Evolutionary conservation across 768 basidiomycete genomes (phyloP).

Genomic region (Psilocybe azurescens): DNA sequence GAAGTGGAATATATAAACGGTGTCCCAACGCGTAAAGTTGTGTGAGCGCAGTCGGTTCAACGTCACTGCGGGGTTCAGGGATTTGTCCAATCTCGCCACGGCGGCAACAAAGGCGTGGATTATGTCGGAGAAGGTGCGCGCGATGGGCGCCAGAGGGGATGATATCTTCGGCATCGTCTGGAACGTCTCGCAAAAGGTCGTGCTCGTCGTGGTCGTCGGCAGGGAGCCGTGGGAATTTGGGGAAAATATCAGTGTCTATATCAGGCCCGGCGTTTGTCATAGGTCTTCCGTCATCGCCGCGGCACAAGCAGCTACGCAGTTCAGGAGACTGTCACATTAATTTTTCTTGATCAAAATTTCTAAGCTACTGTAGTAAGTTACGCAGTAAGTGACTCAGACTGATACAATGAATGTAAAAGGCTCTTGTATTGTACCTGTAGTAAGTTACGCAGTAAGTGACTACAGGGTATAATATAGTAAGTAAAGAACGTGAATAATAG

Average conservation of each 20-base stretch:
- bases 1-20: slow-evolving; percentile 68
- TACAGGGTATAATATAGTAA: not conserved
- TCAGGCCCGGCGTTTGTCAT: not conserved
- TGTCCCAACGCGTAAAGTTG: slow-evolving; percentile 59
- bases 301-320: too few relatives aligned
- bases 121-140: slow-evolving; percentile 27
- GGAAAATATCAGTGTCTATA: slow-evolving; percentile 3
- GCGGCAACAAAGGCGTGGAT: slow-evolving; percentile 61
- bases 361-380: not conserved
- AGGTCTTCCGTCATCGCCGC: not conserved
- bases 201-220: slow-evolving; percentile 22
- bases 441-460: not conserved
- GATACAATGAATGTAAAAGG: not conserved
- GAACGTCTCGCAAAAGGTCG: slow-evolving; percentile 15
- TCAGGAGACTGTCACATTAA: too few relatives aligned
- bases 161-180: slow-evolving; percentile 25
- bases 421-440: not conserved
- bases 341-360: too few relatives aligned
- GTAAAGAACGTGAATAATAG: not conserved
- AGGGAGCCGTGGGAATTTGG: slow-evolving; percentile 24
- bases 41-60: slow-evolving; percentile 62
- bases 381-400: not conserved
- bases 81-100: slow-evolving; percentile 74
- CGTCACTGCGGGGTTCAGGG: slow-evolving; percentile 72
- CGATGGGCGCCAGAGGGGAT: slow-evolving; percentile 23